A percentile compares a stretch with the other conserved stretches of the same genome.
Conservation (phyloP, 108 stramenopile genomes). For the Poteriospumella lacustris region DNA sequence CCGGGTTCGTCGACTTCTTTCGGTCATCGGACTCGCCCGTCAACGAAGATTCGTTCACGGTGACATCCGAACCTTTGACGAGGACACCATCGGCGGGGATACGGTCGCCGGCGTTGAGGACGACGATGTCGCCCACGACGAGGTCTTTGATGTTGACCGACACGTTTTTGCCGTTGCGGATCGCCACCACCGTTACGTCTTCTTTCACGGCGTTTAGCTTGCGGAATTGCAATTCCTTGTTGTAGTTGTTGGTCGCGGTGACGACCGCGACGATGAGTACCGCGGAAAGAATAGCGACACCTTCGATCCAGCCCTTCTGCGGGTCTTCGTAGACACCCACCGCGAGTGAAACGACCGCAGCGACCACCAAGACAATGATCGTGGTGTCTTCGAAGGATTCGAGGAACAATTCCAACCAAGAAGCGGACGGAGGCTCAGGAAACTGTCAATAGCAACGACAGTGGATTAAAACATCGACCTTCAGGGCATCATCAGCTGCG, state of each 20-base stretch:
- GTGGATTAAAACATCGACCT: neutral
- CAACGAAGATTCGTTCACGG: constrained; percentile 78
- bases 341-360: constrained; percentile 77
- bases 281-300: constrained; percentile 74
- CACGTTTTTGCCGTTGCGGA: constrained; percentile 39
- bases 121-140: constrained; percentile 85
- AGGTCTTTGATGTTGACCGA: constrained; percentile 38
- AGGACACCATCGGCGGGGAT: constrained; percentile 93
- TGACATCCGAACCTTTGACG: constrained; percentile 67
- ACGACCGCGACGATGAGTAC: constrained; percentile 77
- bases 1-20: constrained; percentile 52
- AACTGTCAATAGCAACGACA: constrained; percentile 1
- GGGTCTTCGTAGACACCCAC: constrained; percentile 87
- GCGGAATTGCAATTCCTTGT: constrained; percentile 81
- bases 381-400: constrained; percentile 95
- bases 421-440: constrained; percentile 50
- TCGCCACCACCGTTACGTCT: constrained; percentile 48
- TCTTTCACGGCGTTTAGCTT: constrained; percentile 73
- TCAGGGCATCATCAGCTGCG: neutral
- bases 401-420: constrained; percentile 79
- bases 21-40: constrained; percentile 88
- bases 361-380: constrained; percentile 83
- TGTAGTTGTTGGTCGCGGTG: constrained; percentile 80
- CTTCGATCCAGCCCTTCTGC: constrained; percentile 77
- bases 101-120: constrained; percentile 70